Conservation (phyloP, 2,329 filamentous ascomycete species). For the Dactylellina haptotyla region DNA sequence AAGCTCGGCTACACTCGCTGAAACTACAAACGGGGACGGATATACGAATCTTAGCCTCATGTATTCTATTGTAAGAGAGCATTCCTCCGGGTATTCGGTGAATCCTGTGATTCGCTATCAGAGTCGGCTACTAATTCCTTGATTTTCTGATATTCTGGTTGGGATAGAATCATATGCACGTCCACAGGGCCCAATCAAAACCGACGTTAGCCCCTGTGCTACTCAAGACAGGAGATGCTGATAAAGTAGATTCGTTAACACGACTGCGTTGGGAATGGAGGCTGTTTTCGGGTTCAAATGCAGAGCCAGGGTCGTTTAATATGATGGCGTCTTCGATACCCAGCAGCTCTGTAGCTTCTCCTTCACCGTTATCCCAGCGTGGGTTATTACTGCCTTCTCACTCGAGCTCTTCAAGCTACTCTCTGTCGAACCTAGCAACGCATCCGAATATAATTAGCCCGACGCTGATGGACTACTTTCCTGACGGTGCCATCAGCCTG, state of each 20-base stretch:
- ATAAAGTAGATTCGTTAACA: conserved; percentile 58
- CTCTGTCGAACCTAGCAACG: conserved; percentile 44
- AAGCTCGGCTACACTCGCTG: conserved; percentile 23
- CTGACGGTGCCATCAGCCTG: conserved; percentile 57
- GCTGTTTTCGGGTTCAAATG: conserved; percentile 55
- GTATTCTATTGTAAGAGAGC: conserved; percentile 53
- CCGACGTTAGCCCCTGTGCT: conserved; percentile 55
- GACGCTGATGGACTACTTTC: conserved; percentile 58
- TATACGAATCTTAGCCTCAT: conserved; percentile 45
- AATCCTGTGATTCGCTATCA: neutral
- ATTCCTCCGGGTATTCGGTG: no score
- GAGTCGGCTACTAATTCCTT: conserved; percentile 1
- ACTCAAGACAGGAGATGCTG: conserved; percentile 57
- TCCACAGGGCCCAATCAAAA: conserved; percentile 56
- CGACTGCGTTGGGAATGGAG: conserved; percentile 58
- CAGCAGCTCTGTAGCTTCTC: conserved; percentile 49
- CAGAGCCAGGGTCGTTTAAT: conserved; percentile 32
- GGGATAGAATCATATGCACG: conserved; percentile 58
- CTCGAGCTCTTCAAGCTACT: conserved; percentile 48
- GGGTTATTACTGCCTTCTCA: conserved; percentile 28
- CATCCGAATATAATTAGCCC: conserved; percentile 55
- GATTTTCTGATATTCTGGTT: neutral
- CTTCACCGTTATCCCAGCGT: conserved; percentile 37
- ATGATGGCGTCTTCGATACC: conserved; percentile 37
- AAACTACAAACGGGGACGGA: conserved; percentile 47